Base-by-base conservation (phyloP, 1,284 basidiomycete genomes). In the Kwoniella shivajii region DNA sequence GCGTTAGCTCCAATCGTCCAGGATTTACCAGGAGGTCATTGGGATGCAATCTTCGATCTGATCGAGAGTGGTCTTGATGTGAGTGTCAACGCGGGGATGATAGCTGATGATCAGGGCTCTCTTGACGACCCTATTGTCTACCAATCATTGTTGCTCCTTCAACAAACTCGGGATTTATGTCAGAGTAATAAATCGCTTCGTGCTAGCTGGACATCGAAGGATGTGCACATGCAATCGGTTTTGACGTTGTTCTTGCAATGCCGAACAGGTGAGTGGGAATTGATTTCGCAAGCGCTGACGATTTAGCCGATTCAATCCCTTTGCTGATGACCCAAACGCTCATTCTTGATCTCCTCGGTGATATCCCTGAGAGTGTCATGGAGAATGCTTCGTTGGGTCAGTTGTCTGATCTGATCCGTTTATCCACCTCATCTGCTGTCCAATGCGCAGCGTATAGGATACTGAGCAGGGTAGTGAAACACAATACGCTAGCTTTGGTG, bases 31-130 rank as follows among this genome's bases (percentile, higher is more conserved):
- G 96, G 96, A 0, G 82, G 83, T 0, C 96, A 98, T 74, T 95
- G 95, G 90, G 89, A 92, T 50, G 84, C 93, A 44, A 86, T 96
- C 16, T 93, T 92, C 71, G 93, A 98, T 72, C 77, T 97, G 6
- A 75, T 96, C 20, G 92, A 96, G 74, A 88, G 84, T 52, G 92
- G 91, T 63, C 80, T 98, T 1, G 92, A 95, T 82, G 90, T 91
- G 60, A 59, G 80, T 74, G 13, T 6, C n/a, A 11, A 46, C n/a
- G n/a, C n/a, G n/a, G n/a, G 18, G 30, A 18, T 34, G 47, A 37
- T 26, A 24, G 20, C 29, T 30, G 10, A n/a, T 50, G 36, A 20
- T 13, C 60, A 91, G 87, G 84, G 81, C 47, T 83, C 83, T 16
- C 79, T 92, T 18, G 78, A 81, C 7, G 86, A 92, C 37, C 74